Conservation (phyloP, 2,329 filamentous ascomycete species). For the Moelleriella libera region DNA sequence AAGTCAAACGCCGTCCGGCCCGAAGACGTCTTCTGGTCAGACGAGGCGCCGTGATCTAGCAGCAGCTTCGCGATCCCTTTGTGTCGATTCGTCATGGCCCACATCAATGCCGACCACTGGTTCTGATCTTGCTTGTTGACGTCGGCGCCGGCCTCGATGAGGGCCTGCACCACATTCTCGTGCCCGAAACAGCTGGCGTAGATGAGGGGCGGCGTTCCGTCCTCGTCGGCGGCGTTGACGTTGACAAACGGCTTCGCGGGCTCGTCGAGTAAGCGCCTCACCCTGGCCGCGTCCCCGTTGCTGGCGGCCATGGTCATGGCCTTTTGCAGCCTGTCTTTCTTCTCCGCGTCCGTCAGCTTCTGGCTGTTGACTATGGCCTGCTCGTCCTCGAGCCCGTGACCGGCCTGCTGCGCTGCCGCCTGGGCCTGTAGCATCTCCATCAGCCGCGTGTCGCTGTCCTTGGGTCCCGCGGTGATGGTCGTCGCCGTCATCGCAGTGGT, state of each 20-base stretch:
- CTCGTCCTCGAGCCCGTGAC: conserved; percentile 61
- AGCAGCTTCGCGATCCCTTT: conserved; percentile 89
- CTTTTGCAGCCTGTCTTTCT: conserved; percentile 70
- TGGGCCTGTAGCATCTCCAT: conserved; percentile 96
- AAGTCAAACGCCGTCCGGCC: conserved; percentile 94
- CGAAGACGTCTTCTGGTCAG: conserved; percentile 86
- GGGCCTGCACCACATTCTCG: conserved; percentile 68
- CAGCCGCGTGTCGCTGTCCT: conserved; percentile 72
- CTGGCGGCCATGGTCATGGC: conserved; percentile 89
- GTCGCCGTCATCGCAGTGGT: no score
- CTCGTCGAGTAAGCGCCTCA: conserved; percentile 62
- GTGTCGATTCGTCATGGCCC: conserved; percentile 98
- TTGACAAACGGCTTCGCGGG: conserved; percentile 65
- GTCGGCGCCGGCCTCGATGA: conserved; percentile 74
- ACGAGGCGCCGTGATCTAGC: conserved; percentile 86
- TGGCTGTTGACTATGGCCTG: conserved; percentile 64
- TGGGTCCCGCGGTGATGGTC: conserved; percentile 3
- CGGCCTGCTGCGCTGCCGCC: conserved; percentile 67
- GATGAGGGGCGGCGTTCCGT: conserved; percentile 90
- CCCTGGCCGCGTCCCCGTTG: conserved; percentile 79
- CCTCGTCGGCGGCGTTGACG: conserved; percentile 78
- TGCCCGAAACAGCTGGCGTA: conserved; percentile 98
- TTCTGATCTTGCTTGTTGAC: conserved; percentile 93
- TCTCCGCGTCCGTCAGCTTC: conserved; percentile 60
- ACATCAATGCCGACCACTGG: conserved; percentile 97